Evolutionary conservation across 768 basidiomycete genomes (phyloP).

Genomic region (Lactarius vividus): DNA sequence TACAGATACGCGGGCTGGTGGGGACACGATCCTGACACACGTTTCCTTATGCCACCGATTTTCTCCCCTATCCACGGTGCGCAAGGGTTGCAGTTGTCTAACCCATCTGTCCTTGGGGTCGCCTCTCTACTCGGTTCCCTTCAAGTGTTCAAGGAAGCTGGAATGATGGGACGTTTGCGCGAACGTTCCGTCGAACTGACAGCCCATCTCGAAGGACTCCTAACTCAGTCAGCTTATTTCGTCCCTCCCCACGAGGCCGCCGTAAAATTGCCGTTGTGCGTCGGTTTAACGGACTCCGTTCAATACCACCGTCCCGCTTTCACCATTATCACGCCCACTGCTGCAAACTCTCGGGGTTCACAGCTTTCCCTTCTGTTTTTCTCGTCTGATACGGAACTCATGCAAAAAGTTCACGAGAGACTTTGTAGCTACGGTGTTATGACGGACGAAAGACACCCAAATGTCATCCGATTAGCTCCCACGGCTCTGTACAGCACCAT

Average conservation of each 20-base stretch:
- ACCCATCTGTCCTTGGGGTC: slow-evolving; percentile 79
- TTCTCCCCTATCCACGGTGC: slow-evolving; percentile 89
- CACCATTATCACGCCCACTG: slow-evolving; percentile 87
- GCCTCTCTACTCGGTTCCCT: slow-evolving; percentile 83
- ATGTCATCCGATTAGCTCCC: slow-evolving; percentile 88
- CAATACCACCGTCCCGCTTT: slow-evolving; percentile 46
- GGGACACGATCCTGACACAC: slow-evolving; percentile 86
- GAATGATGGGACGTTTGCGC: slow-evolving; percentile 68
- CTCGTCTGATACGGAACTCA: slow-evolving; percentile 54
- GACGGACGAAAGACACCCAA: slow-evolving; percentile 88
- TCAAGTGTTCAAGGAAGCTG: slow-evolving; percentile 72
- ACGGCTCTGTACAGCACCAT: slow-evolving; percentile 83
- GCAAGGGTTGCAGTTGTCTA: slow-evolving; percentile 94
- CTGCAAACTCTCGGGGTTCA: slow-evolving; percentile 67
- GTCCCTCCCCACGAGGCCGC: slow-evolving; percentile 42
- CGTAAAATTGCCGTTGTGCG: slow-evolving; percentile 31
- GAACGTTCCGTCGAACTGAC: slow-evolving; percentile 73
- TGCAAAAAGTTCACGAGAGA: slow-evolving; percentile 64
- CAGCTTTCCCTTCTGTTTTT: slow-evolving; percentile 87
- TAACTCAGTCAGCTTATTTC: slow-evolving; percentile 63
- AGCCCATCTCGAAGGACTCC: slow-evolving; percentile 59
- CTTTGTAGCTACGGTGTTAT: slow-evolving; percentile 73
- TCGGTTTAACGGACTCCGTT: slow-evolving; percentile 21
- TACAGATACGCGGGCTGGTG: slow-evolving; percentile 93
- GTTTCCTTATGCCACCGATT: slow-evolving; percentile 84